Base-by-base conservation (phyloP, 768 basidiomycete species). In the Tylopilus plumbeoviolaceoides region DNA sequence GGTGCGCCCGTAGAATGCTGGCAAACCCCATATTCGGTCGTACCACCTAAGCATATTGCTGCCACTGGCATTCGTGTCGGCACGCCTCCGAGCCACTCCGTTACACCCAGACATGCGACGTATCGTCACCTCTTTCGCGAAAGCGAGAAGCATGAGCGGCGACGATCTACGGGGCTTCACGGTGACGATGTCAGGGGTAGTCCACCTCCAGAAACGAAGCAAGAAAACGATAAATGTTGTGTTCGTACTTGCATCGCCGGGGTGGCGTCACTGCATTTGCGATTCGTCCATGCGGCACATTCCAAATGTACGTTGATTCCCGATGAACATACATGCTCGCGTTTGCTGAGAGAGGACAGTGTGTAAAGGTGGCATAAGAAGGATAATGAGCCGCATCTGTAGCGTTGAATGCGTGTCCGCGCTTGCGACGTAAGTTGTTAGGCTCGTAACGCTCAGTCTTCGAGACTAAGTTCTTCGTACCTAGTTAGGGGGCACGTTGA, bases 101-200 rank as follows among this genome's bases (percentile, higher is more conserved):
- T 0, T 6, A 5, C 1, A 2, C 8, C 6, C 4, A 3, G 1
- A 17, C 5, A 11, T 7, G 1, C 0, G 1, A 0, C 2, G 4
- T 39, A 39, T 12, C 18, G 2, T 20, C 53, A 18, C 30, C 2
- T 28, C 4, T 8, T 1, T 10, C 9, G 15, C 9, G 14, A 7
- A 2, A 3, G 5, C 8, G 30, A 40, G 1, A 7, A 30, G 1
- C 17, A 20, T 9, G 9, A 20, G 3, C 17, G 0, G 31, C 25
- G 5, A 7, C 28, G 1, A 10, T 36, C 35, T 17, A 30, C 10
- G 28, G 7, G 10, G 28, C n/a, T 1, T 38, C n/a, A 8, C n/a
- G n/a, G 2, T 18, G 25, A 2, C 25, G 27, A 54, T 2, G 14
- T 6, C 11, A 5, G 44, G 31, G 8, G 15, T 10, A 30, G 8